These are phyloP conservation scores for Trametes polyzona DNA, from an alignment of 1,284 basidiomycete species.

Conservation along the genomic window DNA sequence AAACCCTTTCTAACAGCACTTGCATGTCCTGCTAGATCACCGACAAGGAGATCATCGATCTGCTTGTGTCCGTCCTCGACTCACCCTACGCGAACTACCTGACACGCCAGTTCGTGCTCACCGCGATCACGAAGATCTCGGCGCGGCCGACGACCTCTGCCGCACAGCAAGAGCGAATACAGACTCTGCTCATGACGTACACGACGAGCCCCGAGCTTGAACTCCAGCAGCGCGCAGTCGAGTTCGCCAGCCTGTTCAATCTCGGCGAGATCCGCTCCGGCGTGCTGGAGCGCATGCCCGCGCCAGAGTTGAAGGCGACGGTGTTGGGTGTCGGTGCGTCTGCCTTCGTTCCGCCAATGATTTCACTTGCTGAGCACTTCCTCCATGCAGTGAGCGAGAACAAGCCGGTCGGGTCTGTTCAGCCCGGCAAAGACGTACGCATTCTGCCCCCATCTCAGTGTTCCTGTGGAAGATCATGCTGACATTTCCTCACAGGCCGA, in stretches of 20 bases:
- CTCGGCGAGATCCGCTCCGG: conserved; percentile 82
- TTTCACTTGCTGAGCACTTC: no score
- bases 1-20: background rate
- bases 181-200: conserved; percentile 75
- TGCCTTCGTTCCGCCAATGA: background rate
- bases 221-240: conserved; percentile 94
- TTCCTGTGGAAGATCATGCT: background rate
- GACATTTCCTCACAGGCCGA: conserved; percentile 6
- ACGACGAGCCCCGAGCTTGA: conserved; percentile 91
- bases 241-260: conserved; percentile 86
- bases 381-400: conserved; percentile 92
- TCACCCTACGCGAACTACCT: conserved; percentile 95
- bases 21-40: conserved; percentile 54
- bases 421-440: conserved; percentile 72
- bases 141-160: conserved; percentile 70
- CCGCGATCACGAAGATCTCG: conserved; percentile 90
- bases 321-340: conserved; percentile 88
- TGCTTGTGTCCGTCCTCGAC: conserved; percentile 86
- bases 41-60: conserved; percentile 85
- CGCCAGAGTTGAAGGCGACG: conserved; percentile 93
- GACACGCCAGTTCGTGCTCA: conserved; percentile 91
- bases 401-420: conserved; percentile 90
- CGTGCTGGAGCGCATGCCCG: conserved; percentile 97
- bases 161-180: conserved; percentile 78
- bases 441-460: background rate